phyloP scores from a whole-genome alignment of 805 yeast species.

The Hagleromyces aurorensis region DNA sequence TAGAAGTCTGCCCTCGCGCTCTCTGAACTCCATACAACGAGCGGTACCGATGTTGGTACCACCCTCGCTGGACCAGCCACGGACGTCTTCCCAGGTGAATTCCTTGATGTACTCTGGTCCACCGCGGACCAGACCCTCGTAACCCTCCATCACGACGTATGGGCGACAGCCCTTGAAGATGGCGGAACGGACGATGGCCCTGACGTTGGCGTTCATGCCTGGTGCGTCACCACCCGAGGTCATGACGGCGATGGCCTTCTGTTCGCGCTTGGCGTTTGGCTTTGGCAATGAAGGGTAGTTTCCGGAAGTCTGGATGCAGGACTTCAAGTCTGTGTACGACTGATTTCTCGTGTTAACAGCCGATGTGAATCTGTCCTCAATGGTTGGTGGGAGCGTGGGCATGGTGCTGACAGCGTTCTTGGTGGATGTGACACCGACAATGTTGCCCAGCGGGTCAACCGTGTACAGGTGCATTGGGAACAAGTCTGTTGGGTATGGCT shows the following conservation, averaged over 20 bases:
- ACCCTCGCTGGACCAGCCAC: constrained; percentile 58
- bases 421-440: constrained; percentile 66
- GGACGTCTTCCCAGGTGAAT: constrained; percentile 63
- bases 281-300: constrained; percentile 5
- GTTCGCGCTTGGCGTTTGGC: constrained; percentile 3
- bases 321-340: constrained; percentile 9
- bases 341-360: constrained; percentile 8
- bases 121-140: constrained; percentile 63
- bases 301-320: constrained; percentile 4
- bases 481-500: constrained; percentile 59
- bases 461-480: constrained; percentile 67
- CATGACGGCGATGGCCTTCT: constrained; percentile 58
- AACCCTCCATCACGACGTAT: constrained; percentile 60
- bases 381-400: constrained; percentile 15
- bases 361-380: constrained; percentile 8
- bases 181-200: constrained; percentile 64
- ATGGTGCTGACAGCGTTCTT: constrained; percentile 43
- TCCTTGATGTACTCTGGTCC: constrained; percentile 43
- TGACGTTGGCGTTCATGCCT: constrained; percentile 65
- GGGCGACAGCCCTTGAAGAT: constrained; percentile 53
- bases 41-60: constrained; percentile 76
- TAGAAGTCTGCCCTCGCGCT: constrained; percentile 50
- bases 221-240: constrained; percentile 75
- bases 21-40: constrained; percentile 55
- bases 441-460: constrained; percentile 72